Percentiles rank a stretch among this genome's conserved stretches.
phyloP scores from a whole-genome alignment of 805 yeast species.

The Metschnikowia bowlesiae region DNA sequence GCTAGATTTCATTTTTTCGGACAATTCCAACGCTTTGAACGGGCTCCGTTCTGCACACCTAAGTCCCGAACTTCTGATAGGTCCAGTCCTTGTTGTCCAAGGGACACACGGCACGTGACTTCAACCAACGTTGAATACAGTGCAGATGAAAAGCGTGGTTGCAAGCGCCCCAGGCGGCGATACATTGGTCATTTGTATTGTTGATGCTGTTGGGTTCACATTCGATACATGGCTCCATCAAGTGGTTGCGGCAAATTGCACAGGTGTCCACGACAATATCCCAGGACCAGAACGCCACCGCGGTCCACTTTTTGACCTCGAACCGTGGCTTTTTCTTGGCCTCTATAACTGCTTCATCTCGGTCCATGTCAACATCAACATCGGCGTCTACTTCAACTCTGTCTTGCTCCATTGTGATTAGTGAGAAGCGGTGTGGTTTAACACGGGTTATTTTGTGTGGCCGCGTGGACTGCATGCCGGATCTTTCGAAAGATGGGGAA shows the following conservation, averaged over 20 bases:
- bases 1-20: too few relatives aligned
- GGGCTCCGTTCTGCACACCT: background rate
- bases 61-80: constrained; percentile 65
- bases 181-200: constrained; percentile 63
- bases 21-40: background rate
- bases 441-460: background rate
- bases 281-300: constrained; percentile 99
- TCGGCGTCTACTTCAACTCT: constrained; percentile 6
- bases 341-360: constrained; percentile 19
- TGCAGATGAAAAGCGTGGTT: constrained; percentile 98
- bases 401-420: constrained; percentile 1
- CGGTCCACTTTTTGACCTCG: constrained; percentile 97
- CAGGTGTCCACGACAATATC: constrained; percentile 90
- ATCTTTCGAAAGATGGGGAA: background rate
- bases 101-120: constrained; percentile 94
- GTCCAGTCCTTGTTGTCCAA: constrained; percentile 91
- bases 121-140: constrained; percentile 93
- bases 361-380: constrained; percentile 7
- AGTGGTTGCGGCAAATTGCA: constrained; percentile 96
- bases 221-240: constrained; percentile 97
- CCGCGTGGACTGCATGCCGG: background rate
- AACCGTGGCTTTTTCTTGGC: constrained; percentile 59
- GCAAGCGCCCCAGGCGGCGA: constrained; percentile 96
- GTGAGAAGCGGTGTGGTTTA: background rate
- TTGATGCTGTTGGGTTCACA: constrained; percentile 81